phyloP scores from a whole-genome alignment of 1,284 basidiomycete species.

The Fomitopsis pinicola region DNA sequence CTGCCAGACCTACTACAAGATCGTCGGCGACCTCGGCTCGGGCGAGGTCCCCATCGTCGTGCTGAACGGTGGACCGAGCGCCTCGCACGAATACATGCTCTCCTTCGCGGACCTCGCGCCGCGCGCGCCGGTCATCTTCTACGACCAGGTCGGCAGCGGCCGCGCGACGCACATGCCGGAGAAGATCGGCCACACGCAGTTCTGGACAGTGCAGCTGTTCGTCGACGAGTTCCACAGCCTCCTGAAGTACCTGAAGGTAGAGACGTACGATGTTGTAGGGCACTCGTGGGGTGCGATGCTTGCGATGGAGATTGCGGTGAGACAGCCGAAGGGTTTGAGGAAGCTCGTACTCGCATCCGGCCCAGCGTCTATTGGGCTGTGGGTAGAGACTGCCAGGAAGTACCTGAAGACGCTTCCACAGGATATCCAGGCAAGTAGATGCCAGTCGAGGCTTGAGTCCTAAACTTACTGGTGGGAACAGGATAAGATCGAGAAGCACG shows the following conservation, averaged over 20 bases:
- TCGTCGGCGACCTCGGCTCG: constrained; percentile 22
- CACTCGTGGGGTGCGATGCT: constrained; percentile 53
- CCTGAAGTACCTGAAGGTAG: constrained; percentile 32
- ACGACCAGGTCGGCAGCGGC: constrained; percentile 48
- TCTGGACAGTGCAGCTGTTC: constrained; percentile 46
- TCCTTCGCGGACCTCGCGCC: constrained; percentile 29
- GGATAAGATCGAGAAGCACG: constrained; percentile 29
- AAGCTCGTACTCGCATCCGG: constrained; percentile 34
- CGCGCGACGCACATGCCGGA: constrained; percentile 38
- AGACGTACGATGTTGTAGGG: constrained; percentile 38
- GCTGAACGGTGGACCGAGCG: constrained; percentile 41
- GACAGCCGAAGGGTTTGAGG: constrained; percentile 33
- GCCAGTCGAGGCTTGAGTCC: not conserved
- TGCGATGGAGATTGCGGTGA: constrained; percentile 27
- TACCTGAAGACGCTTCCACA: constrained; percentile 32
- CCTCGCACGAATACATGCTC: constrained; percentile 38
- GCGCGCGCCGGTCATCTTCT: constrained; percentile 39
- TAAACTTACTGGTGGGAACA: not conserved
- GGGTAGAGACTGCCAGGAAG: constrained; percentile 26
- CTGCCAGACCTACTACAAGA: constrained; percentile 25
- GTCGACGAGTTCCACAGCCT: constrained; percentile 45
- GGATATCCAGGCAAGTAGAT: constrained; percentile 27
- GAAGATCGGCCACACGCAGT: constrained; percentile 27
- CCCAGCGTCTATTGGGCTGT: constrained; percentile 27
- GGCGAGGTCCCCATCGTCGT: constrained; percentile 33